Evolutionary conservation across 1,284 basidiomycete genomes (phyloP), one percentile per base, ranked within the genome.

Genomic region (Trametes sp.): DNA sequence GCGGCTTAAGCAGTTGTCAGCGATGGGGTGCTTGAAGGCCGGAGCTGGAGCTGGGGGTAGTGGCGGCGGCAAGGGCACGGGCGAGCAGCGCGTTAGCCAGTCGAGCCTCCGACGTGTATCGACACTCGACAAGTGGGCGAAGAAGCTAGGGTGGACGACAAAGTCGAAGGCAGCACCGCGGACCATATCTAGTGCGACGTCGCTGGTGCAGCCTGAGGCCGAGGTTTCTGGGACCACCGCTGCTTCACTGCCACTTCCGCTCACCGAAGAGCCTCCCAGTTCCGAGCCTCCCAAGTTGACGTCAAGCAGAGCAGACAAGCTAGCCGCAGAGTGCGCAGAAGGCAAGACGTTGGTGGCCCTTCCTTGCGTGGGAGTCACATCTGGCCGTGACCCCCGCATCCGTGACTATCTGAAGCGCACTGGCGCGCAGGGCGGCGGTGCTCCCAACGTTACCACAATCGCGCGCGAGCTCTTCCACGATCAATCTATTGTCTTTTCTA

Each of bases 131-230:
- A 7, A 14, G 14, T 41, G 6, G 6, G 14, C 38, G 38, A 41
- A 7, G 38, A 8, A 4, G 14, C 7, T 8, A 4, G 38, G 38
- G 7, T 41, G 38, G 38, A 8, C 14, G 7, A 8, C 11, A 4
- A 41, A 41, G 38, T 5, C 31, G 11, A 33, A 11, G 31, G 6
- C 6, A 11, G 31, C 5, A 5, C 5, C 6, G 5, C 31, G 11
- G 16, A 16, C 7, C 6, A 4, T 16, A 4, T 7, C 6, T 8
- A 16, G 14, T 7, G 38, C 38, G 14, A 11, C 38, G 7, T 14
- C 6, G 19, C 7, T 41, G 14, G 6, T 5, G 38, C 5, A 7
- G 7, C 6, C 7, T 41, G 71, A 73, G 61, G 78, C 80, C 7
- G 79, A 33, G 31, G 31, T 6, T 6, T 33, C 31, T 6, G 5